Evolutionary conservation across 352 stramenopile species (phyloP), one percentile per base, ranked within the genome.

Genomic region (Phytopythium cucurbitacearum): DNA sequence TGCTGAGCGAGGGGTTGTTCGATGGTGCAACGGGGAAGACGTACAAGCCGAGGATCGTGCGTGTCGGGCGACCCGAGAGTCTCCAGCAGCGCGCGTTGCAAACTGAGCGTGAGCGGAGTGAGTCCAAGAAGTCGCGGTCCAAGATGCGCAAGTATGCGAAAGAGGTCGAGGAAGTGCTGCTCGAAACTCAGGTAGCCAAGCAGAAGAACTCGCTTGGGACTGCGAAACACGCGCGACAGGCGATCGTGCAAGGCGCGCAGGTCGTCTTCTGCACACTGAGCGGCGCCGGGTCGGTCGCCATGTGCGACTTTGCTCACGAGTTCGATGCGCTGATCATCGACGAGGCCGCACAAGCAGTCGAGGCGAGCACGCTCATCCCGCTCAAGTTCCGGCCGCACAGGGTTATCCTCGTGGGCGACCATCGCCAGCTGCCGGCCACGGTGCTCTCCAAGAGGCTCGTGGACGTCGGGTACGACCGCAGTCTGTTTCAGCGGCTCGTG

Each of bases 261-360:
- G 76, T 94, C 48, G 80, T 94, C 36, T 94, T 94, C 32, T 94
- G 83, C 56, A 94, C 83, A 11, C 69, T 94, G n/a, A 91, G 80
- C 51, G 83, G 83, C 10, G 80, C 83, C 5, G 83, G 83, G 4
- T 94, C 80, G 0, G 69, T 85, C 9, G 71, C 73, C 3, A 89
- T 94, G 57, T 96, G 86, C 57, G 81, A 96, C 35, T 73, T 98
- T 9, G 82, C 97, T 28, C 72, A 95, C 32, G 71, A 94, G 35
- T 99, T 99, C 62, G 97, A 99, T 66, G 76, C 98, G 5, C 75
- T 98, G 4, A 80, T 99, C 38, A 97, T 99, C 50, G 97, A 99
- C 64, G 97, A 99, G 67, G 97, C 96, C 4, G 97, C 96, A 2
- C 96, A 99, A 70, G 95, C 94, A 3, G 76, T 99, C 28, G 97